Base-by-base conservation (phyloP, 345 rosid species). In the Murraya koenigii region DNA sequence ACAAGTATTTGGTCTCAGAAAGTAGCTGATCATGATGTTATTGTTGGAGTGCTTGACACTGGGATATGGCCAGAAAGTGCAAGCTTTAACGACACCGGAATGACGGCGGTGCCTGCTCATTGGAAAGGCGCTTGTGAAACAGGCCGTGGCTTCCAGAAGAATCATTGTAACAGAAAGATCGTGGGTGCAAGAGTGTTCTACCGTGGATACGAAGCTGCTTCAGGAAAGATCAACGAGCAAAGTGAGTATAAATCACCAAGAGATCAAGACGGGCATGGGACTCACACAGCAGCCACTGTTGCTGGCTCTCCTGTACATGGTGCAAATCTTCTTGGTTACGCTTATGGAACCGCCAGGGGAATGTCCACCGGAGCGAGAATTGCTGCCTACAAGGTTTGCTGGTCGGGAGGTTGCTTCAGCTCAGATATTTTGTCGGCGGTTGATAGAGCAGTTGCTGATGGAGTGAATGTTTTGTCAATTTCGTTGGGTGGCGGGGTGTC, bases 401-500 rank as follows among this genome's bases (percentile, higher is more conserved):
- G 93, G 93, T 67, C 80, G 0, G 89, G 91, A 0, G 94, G 94
- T 15, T 94, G 98, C 87, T 85, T 86, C 76, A 89, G 93, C 68
- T 89, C 97, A 4, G 97, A 92, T 58, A 92, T 92, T 55, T 71
- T 94, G 33, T 88, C 95, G 0, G 97, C 97, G 0, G 84, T 94
- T 70, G 98, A 94, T 71, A 82, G 82, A 77, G 93, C 97, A 2
- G 92, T 92, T 28, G 86, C 89, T 26, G 97, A 94, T 68, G 97
- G 98, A 69, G 97, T 92, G 25, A 80, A 89, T 28, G 88, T 94
- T 7, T 81, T 94, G 32, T 92, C 97, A 2, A 86, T 92, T 36
- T 92, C 98, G 4, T 73, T 94, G 38, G 98, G 98, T 22, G 97
- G 97, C 63, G 98, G 98, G 14, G 84, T 85, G 69, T 87, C 91